Base-by-base conservation (phyloP, 768 basidiomycete genomes). In the Pholiota microspora region DNA sequence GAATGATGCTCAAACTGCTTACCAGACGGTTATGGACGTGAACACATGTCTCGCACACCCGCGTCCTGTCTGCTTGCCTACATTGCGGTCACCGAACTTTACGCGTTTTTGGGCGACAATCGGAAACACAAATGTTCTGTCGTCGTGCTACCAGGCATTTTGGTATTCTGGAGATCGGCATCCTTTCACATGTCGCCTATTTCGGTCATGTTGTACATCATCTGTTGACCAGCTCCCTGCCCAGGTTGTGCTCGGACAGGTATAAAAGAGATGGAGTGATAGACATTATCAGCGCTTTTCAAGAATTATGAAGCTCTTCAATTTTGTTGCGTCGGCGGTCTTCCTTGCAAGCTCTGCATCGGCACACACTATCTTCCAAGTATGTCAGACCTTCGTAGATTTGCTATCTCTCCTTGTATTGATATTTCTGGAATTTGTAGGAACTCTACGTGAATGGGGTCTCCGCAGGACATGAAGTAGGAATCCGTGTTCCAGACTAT, bases 291-390 rank as follows among this genome's bases (percentile, higher is more conserved):
- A 23, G 18, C 40, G 9, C 23, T 21, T 42, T 23, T 4, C 21
- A 23, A 21, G 32, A 48, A 59, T 44, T 28, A 71, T 71, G 70
- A 73, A 64, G 59, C 48, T 61, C 40, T 46, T 56, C 35, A 40
- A 57, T n/a, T 60, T 62, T 35, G 53, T 68, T 29, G 58, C 67
- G 15, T 60, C 70, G 42, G 58, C 71, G 27, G 42, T 70, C 35
- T 65, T 70, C 24, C 57, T 76, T 4, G 40, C 40, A 12, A 16
- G 18, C 16, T 42, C 40, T 42, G 21, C 40, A 12, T 42, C 40
- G 18, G 81, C 75, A 5, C 81, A 83, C 59, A 74, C 76, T 18
- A 81, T 84, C 55, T 80, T 83, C 65, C 81, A 81, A 67, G 77
- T 74, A 59, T 7, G n/a, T 9, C 18, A 12, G 12, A 12, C 16